Base-by-base conservation (phyloP, 768 basidiomycete genomes). In the Postia placenta region DNA sequence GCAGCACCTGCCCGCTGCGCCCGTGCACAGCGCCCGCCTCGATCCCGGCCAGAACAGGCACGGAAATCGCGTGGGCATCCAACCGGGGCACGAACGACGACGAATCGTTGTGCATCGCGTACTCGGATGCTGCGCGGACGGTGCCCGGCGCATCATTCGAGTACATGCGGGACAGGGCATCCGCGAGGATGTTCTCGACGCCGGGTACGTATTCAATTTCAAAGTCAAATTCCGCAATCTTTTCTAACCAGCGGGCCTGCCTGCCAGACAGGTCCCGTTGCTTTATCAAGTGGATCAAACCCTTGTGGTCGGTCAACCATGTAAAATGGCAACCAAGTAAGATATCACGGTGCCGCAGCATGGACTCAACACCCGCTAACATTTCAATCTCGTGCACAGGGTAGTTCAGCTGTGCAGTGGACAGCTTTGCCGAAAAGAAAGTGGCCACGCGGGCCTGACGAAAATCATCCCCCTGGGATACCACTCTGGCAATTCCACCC, bases 301-400 rank as follows among this genome's bases (percentile, higher is more conserved):
- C 57, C 30, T 60, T 54, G 24, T 69, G 67, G 37, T 68, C 67
- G 0, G 66, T 64, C 4, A 49, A 50, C 14, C 60, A 51, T 0
- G 36, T 28, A 46, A 68, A 68, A 0, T 47, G 12, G 3, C 43
- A 37, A 0, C 67, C 67, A 2, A 47, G 44, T 2, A 68, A 55
- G n/a, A 60, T 44, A 25, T 53, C 14, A 50, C 56, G 14, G 63
- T 62, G 49, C 52, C 66, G 66, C 27, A 64, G 67, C 47, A 76
- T 50, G 0, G 70, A 62, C 38, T 74, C 69, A 0, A 76, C 58
- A 0, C 66, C 64, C 0, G 64, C 64, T 15, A 67, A 45, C 25
- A 66, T 47, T 33, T 74, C 72, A 2, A 65, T 56, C 50, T 73
- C 70, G 44, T 69, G 69, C 0, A 70, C 69, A n/a, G 68, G 65